These are phyloP conservation scores for Trichoderma aggressivum DNA, from an alignment of 2,329 filamentous ascomycete species.

Conservation along the genomic window DNA sequence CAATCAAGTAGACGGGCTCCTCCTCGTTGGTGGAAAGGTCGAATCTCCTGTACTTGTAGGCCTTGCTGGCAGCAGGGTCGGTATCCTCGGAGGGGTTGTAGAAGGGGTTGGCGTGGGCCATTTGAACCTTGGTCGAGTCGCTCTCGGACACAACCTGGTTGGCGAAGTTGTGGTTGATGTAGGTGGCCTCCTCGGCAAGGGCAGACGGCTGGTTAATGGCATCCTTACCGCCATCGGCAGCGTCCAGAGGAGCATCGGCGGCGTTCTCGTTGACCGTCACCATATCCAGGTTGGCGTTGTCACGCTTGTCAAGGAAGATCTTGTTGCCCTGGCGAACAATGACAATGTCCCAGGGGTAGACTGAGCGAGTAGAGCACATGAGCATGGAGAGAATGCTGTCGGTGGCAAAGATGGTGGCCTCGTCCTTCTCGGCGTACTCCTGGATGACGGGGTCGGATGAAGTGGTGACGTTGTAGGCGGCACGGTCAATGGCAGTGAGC, in stretches of 20 bases:
- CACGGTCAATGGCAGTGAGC: constrained; percentile 84
- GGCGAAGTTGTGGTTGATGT: constrained; percentile 99
- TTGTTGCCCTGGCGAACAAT: constrained; percentile 92
- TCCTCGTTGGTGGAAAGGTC: constrained; percentile 93
- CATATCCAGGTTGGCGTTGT: constrained; percentile 91
- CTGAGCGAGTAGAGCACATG: constrained; percentile 94
- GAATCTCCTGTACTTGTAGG: constrained; percentile 97
- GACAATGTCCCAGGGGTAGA: constrained; percentile 98
- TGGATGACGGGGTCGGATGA: constrained; percentile 95
- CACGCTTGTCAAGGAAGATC: constrained; percentile 98
- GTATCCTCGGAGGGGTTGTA: constrained; percentile 92
- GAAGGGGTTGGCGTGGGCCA: constrained; percentile 91
- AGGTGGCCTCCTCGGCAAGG: constrained; percentile 93
- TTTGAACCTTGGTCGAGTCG: constrained; percentile 72
- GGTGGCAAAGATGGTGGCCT: constrained; percentile 94
- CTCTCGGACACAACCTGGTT: constrained; percentile 90
- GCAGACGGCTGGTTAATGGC: constrained; percentile 89
- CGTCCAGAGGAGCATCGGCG: constrained; percentile 87
- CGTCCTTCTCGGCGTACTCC: constrained; percentile 91
- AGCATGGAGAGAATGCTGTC: constrained; percentile 98
- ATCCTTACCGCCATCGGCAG: constrained; percentile 89
- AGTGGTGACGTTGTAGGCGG: constrained; percentile 96
- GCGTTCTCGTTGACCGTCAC: constrained; percentile 99
- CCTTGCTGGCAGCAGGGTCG: constrained; percentile 90
- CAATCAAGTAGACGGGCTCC: constrained; percentile 87